A percentile compares a stretch with the other conserved stretches of the same genome.
phyloP scores from a whole-genome alignment of 2,329 filamentous ascomycete species.

The Trichoderma guizhouense region DNA sequence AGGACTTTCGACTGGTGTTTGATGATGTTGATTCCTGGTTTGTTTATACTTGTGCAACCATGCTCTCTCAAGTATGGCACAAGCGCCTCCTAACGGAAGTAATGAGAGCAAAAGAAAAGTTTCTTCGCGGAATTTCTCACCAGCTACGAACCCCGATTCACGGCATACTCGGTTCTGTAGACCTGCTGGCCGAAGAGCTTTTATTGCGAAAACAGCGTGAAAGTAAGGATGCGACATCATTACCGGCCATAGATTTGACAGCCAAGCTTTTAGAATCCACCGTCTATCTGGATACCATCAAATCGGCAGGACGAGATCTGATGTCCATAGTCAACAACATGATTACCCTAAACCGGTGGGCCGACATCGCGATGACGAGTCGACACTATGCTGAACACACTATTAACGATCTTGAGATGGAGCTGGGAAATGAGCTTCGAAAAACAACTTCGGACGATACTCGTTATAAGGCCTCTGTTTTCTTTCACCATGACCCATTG shows the following conservation, averaged over 20 bases:
- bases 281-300: not conserved
- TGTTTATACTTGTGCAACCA: not conserved
- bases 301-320: not conserved
- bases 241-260: not conserved
- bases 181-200: not conserved
- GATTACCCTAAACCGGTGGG: not conserved
- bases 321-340: slow-evolving; percentile 6
- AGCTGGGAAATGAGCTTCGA: not conserved
- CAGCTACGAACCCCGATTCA: not conserved
- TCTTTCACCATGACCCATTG: not conserved
- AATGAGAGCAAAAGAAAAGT: slow-evolving; percentile 3
- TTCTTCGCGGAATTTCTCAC: slow-evolving; percentile 1
- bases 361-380: not conserved
- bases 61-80: slow-evolving; percentile 2
- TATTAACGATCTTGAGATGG: not conserved
- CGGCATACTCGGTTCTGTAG: not conserved
- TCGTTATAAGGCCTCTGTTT: not conserved
- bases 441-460: not conserved
- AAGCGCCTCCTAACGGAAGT: not conserved
- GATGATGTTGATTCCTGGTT: not conserved
- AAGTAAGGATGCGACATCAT: not conserved
- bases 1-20: not conserved
- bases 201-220: not conserved
- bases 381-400: not conserved
- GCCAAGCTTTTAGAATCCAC: not conserved